Percentiles rank a stretch among this genome's conserved stretches.
These are phyloP conservation scores for Prunus dulcis DNA, from an alignment of 306 rosid genomes.

Conservation along the genomic window DNA sequence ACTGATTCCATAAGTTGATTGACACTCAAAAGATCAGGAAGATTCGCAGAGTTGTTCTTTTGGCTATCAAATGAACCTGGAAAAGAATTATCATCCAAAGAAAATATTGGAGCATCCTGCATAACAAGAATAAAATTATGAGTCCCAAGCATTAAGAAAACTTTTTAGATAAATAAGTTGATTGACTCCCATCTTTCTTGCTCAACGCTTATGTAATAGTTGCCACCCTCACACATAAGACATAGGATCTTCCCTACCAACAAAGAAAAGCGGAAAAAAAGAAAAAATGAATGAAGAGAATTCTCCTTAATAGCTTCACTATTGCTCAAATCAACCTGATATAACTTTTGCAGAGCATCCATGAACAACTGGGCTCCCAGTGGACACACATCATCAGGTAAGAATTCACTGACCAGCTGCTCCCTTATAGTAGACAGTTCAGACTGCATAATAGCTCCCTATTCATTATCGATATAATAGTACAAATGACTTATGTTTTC, in stretches of 20 bases:
- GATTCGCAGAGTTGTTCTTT: constrained; percentile 35
- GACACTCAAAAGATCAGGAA: constrained; percentile 59
- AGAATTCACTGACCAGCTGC: constrained; percentile 59
- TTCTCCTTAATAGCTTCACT: constrained; percentile 25
- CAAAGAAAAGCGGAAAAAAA: background rate
- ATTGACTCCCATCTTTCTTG: background rate
- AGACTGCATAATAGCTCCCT: constrained; percentile 39
- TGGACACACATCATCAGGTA: constrained; percentile 61
- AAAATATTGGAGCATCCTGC: constrained; percentile 48
- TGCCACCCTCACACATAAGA: background rate
- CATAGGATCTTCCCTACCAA: background rate
- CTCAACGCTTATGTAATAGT: background rate
- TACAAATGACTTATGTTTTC: background rate
- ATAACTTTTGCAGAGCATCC: constrained; percentile 33
- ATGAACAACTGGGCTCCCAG: constrained; percentile 53
- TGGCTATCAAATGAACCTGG: constrained; percentile 56
- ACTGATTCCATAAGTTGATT: constrained; percentile 88
- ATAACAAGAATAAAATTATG: constrained; percentile 15
- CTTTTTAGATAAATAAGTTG: background rate
- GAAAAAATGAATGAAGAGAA: background rate
- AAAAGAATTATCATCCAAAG: constrained; percentile 55
- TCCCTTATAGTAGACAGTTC: constrained; percentile 52
- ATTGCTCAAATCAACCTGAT: constrained; percentile 34
- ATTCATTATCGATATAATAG: background rate
- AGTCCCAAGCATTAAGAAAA: constrained; percentile 17